Evolutionary conservation across 2,329 filamentous ascomycete genomes (phyloP), one percentile per base, ranked within the genome.

Genomic region (Tolypocladium sp.): DNA sequence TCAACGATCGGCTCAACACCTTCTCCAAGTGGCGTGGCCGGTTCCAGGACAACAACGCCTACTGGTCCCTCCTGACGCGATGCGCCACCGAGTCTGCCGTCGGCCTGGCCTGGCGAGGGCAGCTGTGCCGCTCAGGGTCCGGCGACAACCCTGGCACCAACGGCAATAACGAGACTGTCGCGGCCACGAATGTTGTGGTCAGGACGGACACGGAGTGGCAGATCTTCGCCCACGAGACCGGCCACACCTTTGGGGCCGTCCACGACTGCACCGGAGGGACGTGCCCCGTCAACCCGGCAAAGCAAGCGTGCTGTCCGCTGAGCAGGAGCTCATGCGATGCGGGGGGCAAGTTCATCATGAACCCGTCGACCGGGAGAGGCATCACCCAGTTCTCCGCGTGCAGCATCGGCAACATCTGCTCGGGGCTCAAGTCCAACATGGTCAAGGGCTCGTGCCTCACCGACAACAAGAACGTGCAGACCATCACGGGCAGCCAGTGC

Each of bases 191-290:
- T 69, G 90, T 99, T 1, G 91, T 99, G 27, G 87, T 94, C 33
- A 85, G 85, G 63, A 96, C 91, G 0, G 81, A 83, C 27, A 88
- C 85, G 3, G 92, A 96, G 70, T 97, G 93, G 93, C 92, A 97
- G 71, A 89, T 97, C 60, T 91, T 97, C 73, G 93, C 93, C 37
- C 93, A 97, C 71, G 93, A 97, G 74, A 87, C 88, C 3, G 93
- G 92, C 1, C 93, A 97, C 72, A 97, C 92, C 0, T 97, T 96
- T 72, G 93, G 93, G 53, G 94, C 93, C 6, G 91, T 97, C 12
- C 94, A 99, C 73, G 94, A 99, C 74, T 99, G 94, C 73, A 89
- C 85, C 3, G 70, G 77, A 0, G 62, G 73, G n/a, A 82, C 88
- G 2, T 97, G 93, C 70, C 81, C 90, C 60, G 79, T 83, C 25